Evolutionary conservation across 1,284 basidiomycete species (phyloP), one percentile per base, ranked within the genome.

Genomic region (Ustilago vetiveriae): DNA sequence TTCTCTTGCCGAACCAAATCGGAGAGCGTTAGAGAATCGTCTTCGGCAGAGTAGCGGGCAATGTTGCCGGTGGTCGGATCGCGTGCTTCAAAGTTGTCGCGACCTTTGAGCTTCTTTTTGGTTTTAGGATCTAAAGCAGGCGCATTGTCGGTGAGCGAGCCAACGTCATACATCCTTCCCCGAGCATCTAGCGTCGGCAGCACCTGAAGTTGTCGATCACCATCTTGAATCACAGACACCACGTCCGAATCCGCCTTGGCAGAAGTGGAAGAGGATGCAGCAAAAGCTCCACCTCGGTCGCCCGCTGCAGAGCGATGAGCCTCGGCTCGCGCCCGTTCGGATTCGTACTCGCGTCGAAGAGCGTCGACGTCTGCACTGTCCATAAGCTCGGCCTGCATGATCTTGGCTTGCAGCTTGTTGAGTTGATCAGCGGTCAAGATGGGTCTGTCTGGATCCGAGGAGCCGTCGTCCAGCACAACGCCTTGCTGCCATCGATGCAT

Each of bases 1-100:
- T 87, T 86, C 82, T 99, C 96, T 81, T 97, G 92, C 10, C 95
- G 87, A 35, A 98, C 86, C 85, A 99, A 88, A 76, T 99, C 95
- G 4, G 90, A 90, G 4, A 98, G 86, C 0, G 92, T 91, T 26
- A 88, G 86, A 0, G 86, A 86, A 79, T 97, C 94, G 76, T 97
- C 95, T 76, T 97, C 93, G 30, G n/a, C n/a, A n/a, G n/a, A n/a
- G n/a, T n/a, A n/a, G n/a, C n/a, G n/a, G n/a, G n/a, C n/a, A n/a
- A n/a, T n/a, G n/a, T 65, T 35, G 29, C 75, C 76, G 3, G 75
- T 93, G 81, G 90, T 91, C 16, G 87, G 86, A 79, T 98, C 93
- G 54, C 90, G 90, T 2, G 91, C 92, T 82, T 96, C 92, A 58
- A 94, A 90, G 88, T 85, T 44, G 10, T 67, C 54, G 2, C 46